Conservation (phyloP, 768 basidiomycete genomes). For the Mycena polygramma region DNA sequence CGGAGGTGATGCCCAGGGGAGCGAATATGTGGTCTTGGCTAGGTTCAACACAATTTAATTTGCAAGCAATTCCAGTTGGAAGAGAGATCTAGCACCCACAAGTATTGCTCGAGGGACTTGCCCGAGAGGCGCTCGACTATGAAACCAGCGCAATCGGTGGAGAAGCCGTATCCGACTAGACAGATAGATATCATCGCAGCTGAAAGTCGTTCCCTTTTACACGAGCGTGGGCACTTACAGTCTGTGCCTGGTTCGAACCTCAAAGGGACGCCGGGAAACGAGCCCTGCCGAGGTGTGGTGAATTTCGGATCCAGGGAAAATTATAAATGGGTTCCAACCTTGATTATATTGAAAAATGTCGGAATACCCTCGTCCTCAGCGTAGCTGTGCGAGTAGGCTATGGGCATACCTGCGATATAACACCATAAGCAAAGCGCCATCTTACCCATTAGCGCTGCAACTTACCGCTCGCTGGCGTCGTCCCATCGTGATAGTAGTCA, state of each 20-base stretch:
- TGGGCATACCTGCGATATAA: background rate
- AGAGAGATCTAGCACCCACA: constrained; percentile 35
- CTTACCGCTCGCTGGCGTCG: background rate
- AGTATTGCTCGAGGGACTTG: constrained; percentile 46
- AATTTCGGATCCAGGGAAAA: background rate
- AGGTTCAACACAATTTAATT: background rate
- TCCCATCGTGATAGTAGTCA: constrained; percentile 38
- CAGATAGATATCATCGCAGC: background rate
- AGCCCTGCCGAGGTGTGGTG: constrained; percentile 31
- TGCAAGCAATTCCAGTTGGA: constrained; percentile 16
- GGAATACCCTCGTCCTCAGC: constrained; percentile 37
- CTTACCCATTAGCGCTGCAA: background rate
- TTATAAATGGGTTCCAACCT: constrained; percentile 30
- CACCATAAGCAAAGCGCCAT: no score
- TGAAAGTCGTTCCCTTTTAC: no score
- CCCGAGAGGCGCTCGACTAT: constrained; percentile 45
- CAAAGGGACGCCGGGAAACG: constrained; percentile 43
- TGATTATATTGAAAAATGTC: constrained; percentile 43
- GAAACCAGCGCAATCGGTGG: constrained; percentile 44
- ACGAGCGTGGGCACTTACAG: constrained; percentile 28
- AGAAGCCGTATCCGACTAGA: constrained; percentile 41
- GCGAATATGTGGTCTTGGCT: constrained; percentile 37
- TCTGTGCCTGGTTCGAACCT: constrained; percentile 45
- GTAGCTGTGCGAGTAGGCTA: constrained; percentile 40
- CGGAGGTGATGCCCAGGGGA: constrained; percentile 39